Percentiles rank a stretch among this genome's conserved stretches.
These are phyloP conservation scores for Bremia lactucae DNA, from an alignment of 352 stramenopile genomes.

Conservation along the genomic window DNA sequence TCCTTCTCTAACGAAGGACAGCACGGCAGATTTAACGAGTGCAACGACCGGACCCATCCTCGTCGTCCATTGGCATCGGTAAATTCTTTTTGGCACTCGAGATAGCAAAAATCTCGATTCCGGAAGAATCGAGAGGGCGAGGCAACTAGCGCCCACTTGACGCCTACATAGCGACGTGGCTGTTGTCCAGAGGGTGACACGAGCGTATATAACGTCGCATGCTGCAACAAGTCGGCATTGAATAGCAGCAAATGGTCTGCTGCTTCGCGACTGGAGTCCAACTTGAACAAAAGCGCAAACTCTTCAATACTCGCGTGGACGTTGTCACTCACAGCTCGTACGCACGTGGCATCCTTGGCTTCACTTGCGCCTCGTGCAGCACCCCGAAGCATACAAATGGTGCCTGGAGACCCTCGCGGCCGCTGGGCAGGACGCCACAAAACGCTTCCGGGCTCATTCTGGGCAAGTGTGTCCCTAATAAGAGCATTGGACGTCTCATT, in stretches of 20 bases:
- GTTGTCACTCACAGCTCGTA: conserved; percentile 47
- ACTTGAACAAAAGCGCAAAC: conserved; percentile 74
- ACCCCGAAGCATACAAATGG: conserved; percentile 47
- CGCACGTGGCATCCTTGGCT: conserved; percentile 37
- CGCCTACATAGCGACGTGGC: conserved; percentile 60
- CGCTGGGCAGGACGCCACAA: conserved; percentile 43
- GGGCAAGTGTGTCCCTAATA: conserved; percentile 56
- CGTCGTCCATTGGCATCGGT: conserved; percentile 40
- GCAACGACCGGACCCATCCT: conserved; percentile 44
- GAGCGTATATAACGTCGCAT: conserved; percentile 61
- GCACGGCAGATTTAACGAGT: conserved; percentile 48
- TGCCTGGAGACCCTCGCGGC: conserved; percentile 17
- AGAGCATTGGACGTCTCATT: conserved; percentile 79
- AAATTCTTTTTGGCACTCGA: conserved; percentile 83
- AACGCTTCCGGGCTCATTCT: conserved; percentile 30
- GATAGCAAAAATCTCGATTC: conserved; percentile 75
- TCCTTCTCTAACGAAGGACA: conserved; percentile 38
- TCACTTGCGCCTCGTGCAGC: conserved; percentile 26
- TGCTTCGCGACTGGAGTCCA: conserved; percentile 49
- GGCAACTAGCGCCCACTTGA: conserved; percentile 77
- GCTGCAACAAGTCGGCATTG: conserved; percentile 64
- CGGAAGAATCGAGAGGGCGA: conserved; percentile 60
- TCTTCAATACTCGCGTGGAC: conserved; percentile 78
- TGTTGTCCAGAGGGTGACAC: conserved; percentile 60
- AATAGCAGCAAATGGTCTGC: conserved; percentile 68